Percentiles rank a stretch among this genome's conserved stretches.
Evolutionary conservation across 2,329 filamentous ascomycete species (phyloP).

Genomic region (Clonostachys chloroleuca): DNA sequence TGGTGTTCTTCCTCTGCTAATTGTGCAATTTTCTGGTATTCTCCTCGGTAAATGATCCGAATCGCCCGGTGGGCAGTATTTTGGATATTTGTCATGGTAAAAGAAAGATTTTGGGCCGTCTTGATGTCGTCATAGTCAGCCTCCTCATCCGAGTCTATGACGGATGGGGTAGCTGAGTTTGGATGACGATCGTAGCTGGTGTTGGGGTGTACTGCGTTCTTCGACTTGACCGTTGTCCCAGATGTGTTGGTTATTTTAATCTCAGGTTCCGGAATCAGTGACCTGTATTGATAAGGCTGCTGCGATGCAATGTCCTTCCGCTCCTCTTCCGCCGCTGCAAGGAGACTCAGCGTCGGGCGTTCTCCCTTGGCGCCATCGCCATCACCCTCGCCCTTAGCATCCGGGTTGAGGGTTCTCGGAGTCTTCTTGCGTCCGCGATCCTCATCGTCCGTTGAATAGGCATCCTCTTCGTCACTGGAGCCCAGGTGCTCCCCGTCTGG

Average conservation of each 20-base stretch:
- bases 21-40: conserved; percentile 71
- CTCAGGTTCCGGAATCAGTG: conserved; percentile 61
- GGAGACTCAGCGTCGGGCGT: conserved; percentile 51
- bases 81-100: conserved; percentile 77
- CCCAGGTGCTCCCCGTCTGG: conserved; percentile 65
- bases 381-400: conserved; percentile 24
- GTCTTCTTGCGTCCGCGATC: conserved; percentile 56
- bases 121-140: conserved; percentile 81
- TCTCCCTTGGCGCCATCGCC: conserved; percentile 26
- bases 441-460: conserved; percentile 61
- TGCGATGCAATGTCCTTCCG: conserved; percentile 52
- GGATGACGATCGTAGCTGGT: conserved; percentile 76
- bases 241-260: conserved; percentile 61
- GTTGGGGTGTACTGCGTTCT: conserved; percentile 67
- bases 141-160: conserved; percentile 79
- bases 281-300: conserved; percentile 51
- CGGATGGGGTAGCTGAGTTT: conserved; percentile 49
- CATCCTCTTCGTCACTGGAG: conserved; percentile 69
- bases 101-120: conserved; percentile 77
- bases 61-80: conserved; percentile 77
- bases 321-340: conserved; percentile 76
- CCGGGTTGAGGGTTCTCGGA: conserved; percentile 38
- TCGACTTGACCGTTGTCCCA: conserved; percentile 55
- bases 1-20: conserved; percentile 76
- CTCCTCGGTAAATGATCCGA: conserved; percentile 84